phyloP scores from a whole-genome alignment of 2,329 filamentous ascomycete genomes.

The Salinomyces thailandicus region DNA sequence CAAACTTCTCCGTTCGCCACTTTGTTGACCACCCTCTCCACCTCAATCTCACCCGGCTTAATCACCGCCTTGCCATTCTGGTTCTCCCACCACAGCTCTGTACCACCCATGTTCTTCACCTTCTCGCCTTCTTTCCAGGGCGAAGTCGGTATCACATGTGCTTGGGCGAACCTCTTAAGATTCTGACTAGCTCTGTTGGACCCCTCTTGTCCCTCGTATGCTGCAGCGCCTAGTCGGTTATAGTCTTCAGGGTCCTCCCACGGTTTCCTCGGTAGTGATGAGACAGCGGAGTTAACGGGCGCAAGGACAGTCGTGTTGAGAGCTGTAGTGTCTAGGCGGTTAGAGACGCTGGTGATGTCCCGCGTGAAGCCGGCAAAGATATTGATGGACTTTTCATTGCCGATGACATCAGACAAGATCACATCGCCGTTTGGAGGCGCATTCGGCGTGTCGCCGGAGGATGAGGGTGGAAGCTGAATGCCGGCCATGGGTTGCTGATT shows the following conservation, averaged over 20 bases:
- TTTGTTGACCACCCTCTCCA: conserved; percentile 60
- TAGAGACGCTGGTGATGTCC: conserved; percentile 58
- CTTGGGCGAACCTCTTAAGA: conserved; percentile 69
- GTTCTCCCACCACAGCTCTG: conserved; percentile 73
- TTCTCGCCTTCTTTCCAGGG: conserved; percentile 65
- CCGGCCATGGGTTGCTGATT: conserved; percentile 15
- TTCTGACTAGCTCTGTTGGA: conserved; percentile 68
- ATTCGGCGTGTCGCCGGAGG: conserved; percentile 5
- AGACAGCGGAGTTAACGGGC: conserved; percentile 73
- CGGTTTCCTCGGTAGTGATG: conserved; percentile 68
- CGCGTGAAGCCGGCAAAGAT: conserved; percentile 75
- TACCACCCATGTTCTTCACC: conserved; percentile 56
- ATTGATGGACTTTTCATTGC: conserved; percentile 65
- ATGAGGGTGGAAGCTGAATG: conserved; percentile 16
- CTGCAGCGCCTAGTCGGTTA: conserved; percentile 51
- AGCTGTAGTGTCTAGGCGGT: conserved; percentile 55
- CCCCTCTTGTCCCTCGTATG: conserved; percentile 66
- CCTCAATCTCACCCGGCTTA: conserved; percentile 69
- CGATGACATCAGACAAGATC: conserved; percentile 75
- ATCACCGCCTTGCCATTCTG: conserved; percentile 58
- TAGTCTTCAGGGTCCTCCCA: conserved; percentile 75
- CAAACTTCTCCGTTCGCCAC: conserved; percentile 87
- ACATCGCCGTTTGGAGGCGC: conserved; percentile 33
- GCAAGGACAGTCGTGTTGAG: conserved; percentile 77
- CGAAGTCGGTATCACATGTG: conserved; percentile 64